Base-by-base conservation (phyloP, 768 basidiomycete species). In the Amanita phalloides region DNA sequence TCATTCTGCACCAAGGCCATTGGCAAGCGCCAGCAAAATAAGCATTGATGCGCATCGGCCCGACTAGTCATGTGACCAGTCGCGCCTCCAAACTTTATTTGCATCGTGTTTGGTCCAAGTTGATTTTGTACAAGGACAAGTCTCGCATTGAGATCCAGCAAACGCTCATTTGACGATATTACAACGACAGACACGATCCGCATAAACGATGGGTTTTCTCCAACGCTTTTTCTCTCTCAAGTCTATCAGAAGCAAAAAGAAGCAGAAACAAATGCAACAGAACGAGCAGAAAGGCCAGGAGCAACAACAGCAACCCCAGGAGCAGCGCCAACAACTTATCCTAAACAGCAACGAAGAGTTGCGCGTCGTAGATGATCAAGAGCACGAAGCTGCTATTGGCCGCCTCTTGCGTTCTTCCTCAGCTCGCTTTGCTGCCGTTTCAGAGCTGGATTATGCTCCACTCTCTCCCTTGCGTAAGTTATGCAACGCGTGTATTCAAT, bases 371-470 rank as follows among this genome's bases (percentile, higher is more conserved):
- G 69, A 75, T 44, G 74, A 79, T 32, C 80, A 82, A 51, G 74
- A 75, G 51, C 72, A 75, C 47, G 75, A 76, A 59, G 72, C 68
- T 42, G 71, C 67, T 28, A 65, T 71, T 38, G 69, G 70, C 32
- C 69, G 73, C n/a, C 71, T 90, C 11, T 62, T 90, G 33, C 78
- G 87, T 41, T 86, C 86, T 1, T 82, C 84, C 11, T 88, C 88
- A 4, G 76, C 83, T 36, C 78, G 82, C 43, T 82, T 73, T 64
- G 70, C 75, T 4, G 74, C 78, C 30, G 76, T 76, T 28, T 64
- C 76, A 6, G 81, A 81, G 57, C 63, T 75, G 7, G 77, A 81
- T 59, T 77, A 81, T 58, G 60, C 70, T 21, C 70, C 75, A 45
- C 63, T 89, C 7, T 81, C 85, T 20, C 84, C 85, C 48, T 66